phyloP scores from a whole-genome alignment of 2,329 filamentous ascomycete species.

The Alternaria tenuissima region DNA sequence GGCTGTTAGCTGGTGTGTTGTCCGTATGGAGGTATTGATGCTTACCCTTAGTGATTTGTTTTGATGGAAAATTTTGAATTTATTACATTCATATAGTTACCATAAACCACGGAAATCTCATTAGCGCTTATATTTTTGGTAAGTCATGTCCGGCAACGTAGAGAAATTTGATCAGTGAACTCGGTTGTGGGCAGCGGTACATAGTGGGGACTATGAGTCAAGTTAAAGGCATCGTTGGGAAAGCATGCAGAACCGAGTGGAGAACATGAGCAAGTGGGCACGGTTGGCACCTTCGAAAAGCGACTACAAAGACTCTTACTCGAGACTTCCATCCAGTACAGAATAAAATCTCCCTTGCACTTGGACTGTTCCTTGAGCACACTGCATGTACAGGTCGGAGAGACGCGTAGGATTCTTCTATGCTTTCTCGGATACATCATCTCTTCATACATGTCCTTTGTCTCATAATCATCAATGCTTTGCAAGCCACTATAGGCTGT shows the following conservation, averaged over 20 bases:
- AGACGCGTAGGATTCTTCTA: neutral
- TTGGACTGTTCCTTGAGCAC: neutral
- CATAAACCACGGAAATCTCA: neutral
- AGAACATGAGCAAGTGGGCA: neutral
- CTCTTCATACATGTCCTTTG: neutral
- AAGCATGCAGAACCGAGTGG: neutral
- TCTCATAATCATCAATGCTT: neutral
- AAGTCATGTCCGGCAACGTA: neutral
- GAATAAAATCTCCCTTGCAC: neutral
- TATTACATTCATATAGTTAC: too few relatives aligned
- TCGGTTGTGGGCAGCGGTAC: neutral
- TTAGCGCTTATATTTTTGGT: too few relatives aligned
- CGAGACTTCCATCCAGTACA: neutral
- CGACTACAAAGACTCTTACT: neutral
- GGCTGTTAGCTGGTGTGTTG: neutral
- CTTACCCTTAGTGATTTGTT: too few relatives aligned
- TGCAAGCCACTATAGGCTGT: neutral
- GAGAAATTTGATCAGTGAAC: neutral
- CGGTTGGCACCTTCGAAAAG: neutral
- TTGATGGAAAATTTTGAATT: too few relatives aligned
- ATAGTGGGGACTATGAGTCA: constrained; percentile 1
- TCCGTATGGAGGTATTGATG: too few relatives aligned
- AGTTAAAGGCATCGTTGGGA: constrained; percentile 2
- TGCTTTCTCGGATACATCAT: neutral
- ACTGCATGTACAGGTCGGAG: neutral